Evolutionary conservation across 2,329 filamentous ascomycete genomes (phyloP).

Genomic region (Botrytis fragariae): DNA sequence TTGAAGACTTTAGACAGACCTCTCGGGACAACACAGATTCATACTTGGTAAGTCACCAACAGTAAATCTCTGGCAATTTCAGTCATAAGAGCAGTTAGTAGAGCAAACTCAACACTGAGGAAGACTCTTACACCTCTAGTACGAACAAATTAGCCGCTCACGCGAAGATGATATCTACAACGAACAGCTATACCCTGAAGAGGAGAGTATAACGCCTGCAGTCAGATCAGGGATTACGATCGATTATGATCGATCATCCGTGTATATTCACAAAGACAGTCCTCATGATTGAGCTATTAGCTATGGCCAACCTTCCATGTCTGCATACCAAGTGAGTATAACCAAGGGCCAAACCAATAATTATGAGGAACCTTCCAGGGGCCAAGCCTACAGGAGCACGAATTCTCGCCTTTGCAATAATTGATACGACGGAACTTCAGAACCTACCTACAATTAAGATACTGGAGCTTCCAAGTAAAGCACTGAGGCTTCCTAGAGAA

Average conservation of each 20-base stretch:
- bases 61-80: background rate
- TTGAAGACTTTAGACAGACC: background rate
- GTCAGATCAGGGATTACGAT: background rate
- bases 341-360: background rate
- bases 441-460: background rate
- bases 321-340: background rate
- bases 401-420: background rate
- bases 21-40: background rate
- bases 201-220: background rate
- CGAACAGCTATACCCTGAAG: background rate
- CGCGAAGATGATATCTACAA: background rate
- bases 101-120: background rate
- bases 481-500: background rate
- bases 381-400: no score
- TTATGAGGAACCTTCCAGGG: background rate
- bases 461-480: no score
- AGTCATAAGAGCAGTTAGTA: background rate
- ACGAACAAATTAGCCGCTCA: background rate
- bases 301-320: background rate
- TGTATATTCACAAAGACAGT: background rate
- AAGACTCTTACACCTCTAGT: background rate
- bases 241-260: background rate
- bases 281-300: no score
- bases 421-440: background rate
- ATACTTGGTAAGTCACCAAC: background rate